Evolutionary conservation across 306 rosid species (phyloP).

Genomic region (Pyrus bretschneideri): DNA sequence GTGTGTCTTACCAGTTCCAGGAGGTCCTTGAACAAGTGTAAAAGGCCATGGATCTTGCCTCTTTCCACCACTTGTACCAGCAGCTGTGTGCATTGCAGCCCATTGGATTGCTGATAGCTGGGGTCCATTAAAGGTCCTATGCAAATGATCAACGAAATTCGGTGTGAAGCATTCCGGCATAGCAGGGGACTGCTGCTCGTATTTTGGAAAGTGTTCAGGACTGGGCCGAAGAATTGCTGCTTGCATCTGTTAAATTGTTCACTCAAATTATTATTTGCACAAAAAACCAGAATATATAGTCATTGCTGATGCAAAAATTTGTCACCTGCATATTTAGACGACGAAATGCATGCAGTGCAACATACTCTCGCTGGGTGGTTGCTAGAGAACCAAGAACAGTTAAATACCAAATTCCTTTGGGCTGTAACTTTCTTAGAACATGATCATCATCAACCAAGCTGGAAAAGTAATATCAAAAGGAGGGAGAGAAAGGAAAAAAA

Average conservation of each 20-base stretch:
- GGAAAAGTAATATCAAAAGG: constrained; percentile 6
- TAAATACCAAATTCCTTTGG: constrained; percentile 73
- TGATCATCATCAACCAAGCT: constrained; percentile 77
- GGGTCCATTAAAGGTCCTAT: constrained; percentile 84
- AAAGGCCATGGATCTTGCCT: constrained; percentile 99
- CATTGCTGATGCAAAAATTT: background rate
- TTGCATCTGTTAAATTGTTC: constrained; percentile 71
- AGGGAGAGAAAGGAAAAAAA: background rate
- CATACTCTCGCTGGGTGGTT: constrained; percentile 91
- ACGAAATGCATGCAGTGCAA: constrained; percentile 96
- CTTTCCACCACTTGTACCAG: constrained; percentile 91
- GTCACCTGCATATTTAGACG: constrained; percentile 87
- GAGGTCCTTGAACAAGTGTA: constrained; percentile 99
- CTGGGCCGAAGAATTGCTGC: constrained; percentile 92
- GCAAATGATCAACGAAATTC: constrained; percentile 76
- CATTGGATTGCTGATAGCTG: constrained; percentile 95
- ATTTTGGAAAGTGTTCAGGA: constrained; percentile 93
- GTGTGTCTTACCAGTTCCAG: constrained; percentile 99
- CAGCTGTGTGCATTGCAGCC: constrained; percentile 99
- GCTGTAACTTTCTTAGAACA: constrained; percentile 68
- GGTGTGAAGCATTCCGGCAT: constrained; percentile 97
- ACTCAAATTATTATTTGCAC: constrained; percentile 9
- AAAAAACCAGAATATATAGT: constrained; percentile 8
- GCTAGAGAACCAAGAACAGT: constrained; percentile 97
- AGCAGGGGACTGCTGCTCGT: constrained; percentile 86